Conservation (phyloP, 306 rosid genomes). For the Quercus cerris region DNA sequence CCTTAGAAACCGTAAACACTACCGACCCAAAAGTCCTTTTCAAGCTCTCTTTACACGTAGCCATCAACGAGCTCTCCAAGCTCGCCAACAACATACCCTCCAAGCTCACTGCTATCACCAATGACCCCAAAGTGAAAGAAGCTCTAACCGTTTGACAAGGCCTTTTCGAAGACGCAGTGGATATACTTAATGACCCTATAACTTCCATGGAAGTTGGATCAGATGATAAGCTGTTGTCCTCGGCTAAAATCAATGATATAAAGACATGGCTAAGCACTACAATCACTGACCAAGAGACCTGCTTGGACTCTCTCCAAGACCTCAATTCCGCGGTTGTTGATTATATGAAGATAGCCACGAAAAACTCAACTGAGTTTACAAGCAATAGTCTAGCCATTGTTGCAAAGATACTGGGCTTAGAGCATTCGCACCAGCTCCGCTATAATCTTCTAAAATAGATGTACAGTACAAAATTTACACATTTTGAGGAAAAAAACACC, state of each 20-base stretch:
- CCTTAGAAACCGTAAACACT: slow-evolving; percentile 49
- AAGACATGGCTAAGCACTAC: slow-evolving; percentile 76
- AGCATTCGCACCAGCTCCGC: too few relatives aligned
- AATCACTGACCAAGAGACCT: slow-evolving; percentile 76
- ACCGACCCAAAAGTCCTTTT: slow-evolving; percentile 65
- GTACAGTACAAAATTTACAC: too few relatives aligned
- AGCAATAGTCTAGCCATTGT: slow-evolving; percentile 92
- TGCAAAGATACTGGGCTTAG: slow-evolving; percentile 33
- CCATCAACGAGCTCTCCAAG: slow-evolving; percentile 52
- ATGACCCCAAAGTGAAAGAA: slow-evolving; percentile 9
- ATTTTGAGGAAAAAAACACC: too few relatives aligned
- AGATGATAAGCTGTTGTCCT: slow-evolving; percentile 25
- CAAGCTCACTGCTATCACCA: slow-evolving; percentile 3
- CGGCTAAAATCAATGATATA: slow-evolving; percentile 36
- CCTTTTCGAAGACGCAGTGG: slow-evolving; percentile 56
- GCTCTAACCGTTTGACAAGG: slow-evolving; percentile 45
- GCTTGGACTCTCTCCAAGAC: slow-evolving; percentile 64
- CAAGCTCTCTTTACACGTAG: slow-evolving; percentile 73
- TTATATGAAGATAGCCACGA: slow-evolving; percentile 31
- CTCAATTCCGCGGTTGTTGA: slow-evolving; percentile 40
- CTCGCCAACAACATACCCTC: slow-evolving; percentile 23
- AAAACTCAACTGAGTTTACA: slow-evolving; percentile 63
- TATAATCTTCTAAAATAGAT: too few relatives aligned
- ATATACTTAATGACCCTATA: slow-evolving; percentile 59
- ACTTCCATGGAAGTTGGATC: slow-evolving; percentile 27